These are phyloP conservation scores for Suhomyces kilbournensis DNA, from an alignment of 805 yeast species.

Conservation along the genomic window DNA sequence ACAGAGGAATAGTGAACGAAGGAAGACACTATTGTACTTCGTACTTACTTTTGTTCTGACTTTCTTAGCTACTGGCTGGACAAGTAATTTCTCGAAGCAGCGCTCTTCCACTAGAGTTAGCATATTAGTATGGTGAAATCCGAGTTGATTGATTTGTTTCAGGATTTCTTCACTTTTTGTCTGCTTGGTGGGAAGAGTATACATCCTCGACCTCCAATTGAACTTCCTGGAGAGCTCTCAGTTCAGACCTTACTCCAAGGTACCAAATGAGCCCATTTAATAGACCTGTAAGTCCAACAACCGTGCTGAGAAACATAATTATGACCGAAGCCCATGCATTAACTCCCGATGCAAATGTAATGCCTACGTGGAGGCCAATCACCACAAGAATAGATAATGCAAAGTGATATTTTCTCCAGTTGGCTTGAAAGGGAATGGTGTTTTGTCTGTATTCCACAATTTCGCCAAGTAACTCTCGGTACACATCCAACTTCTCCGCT, in stretches of 20 bases:
- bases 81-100: background rate
- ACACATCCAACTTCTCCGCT: constrained; percentile 30
- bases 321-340: constrained; percentile 58
- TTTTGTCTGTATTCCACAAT: constrained; percentile 45
- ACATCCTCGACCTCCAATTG: constrained; percentile 56
- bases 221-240: constrained; percentile 74
- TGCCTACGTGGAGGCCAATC: constrained; percentile 49
- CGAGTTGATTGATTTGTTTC: too few relatives aligned
- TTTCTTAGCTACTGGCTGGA: background rate
- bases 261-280: constrained; percentile 76
- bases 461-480: constrained; percentile 29
- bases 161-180: background rate
- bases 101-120: background rate
- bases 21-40: background rate
- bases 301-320: constrained; percentile 53
- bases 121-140: background rate
- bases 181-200: constrained; percentile 1
- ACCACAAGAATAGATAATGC: constrained; percentile 44
- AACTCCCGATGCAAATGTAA: constrained; percentile 58
- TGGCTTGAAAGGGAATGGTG: constrained; percentile 56
- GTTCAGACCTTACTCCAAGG: constrained; percentile 77
- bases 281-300: constrained; percentile 63
- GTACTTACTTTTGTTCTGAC: background rate
- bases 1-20: background rate
- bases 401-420: constrained; percentile 68